Evolutionary conservation across 225 moss, liverwort and hornwort genomes (phyloP).

Genomic region (Polytrichum formosum): DNA sequence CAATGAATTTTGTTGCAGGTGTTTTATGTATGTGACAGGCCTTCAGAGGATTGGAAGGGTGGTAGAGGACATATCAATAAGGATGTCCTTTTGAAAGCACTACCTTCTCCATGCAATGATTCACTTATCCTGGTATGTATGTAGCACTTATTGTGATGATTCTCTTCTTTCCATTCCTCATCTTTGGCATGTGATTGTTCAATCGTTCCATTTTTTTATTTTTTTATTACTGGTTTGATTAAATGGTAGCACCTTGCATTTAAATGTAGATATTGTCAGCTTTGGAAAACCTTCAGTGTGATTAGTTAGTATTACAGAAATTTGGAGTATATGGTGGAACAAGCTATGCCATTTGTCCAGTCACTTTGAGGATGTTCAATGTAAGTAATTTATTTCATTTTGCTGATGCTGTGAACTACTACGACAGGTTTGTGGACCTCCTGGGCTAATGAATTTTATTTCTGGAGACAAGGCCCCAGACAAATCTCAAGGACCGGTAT

Average conservation of each 20-base stretch:
- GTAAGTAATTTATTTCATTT: too few species aligned
- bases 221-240: too few species aligned
- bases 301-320: too few species aligned
- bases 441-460: constrained; percentile 68
- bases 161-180: background rate
- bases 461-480: constrained; percentile 78
- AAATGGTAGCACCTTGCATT: too few species aligned
- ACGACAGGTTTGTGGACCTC: constrained; percentile 83
- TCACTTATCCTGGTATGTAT: constrained; percentile 69
- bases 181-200: background rate
- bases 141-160: background rate
- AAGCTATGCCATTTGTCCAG: background rate
- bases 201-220: too few species aligned
- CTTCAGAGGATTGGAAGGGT: constrained; percentile 66
- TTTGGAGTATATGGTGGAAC: background rate
- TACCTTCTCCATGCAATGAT: constrained; percentile 65
- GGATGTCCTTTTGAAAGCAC: constrained; percentile 62
- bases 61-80: constrained; percentile 59
- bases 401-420: background rate
- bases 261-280: background rate
- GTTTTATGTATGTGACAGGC: constrained; percentile 59
- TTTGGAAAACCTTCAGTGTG: background rate
- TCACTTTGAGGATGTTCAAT: background rate
- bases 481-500: constrained; percentile 88
- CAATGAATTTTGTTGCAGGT: constrained; percentile 43